These are phyloP conservation scores for Xylariaceae sp. DNA, from an alignment of 2,329 filamentous ascomycete species.

Conservation along the genomic window DNA sequence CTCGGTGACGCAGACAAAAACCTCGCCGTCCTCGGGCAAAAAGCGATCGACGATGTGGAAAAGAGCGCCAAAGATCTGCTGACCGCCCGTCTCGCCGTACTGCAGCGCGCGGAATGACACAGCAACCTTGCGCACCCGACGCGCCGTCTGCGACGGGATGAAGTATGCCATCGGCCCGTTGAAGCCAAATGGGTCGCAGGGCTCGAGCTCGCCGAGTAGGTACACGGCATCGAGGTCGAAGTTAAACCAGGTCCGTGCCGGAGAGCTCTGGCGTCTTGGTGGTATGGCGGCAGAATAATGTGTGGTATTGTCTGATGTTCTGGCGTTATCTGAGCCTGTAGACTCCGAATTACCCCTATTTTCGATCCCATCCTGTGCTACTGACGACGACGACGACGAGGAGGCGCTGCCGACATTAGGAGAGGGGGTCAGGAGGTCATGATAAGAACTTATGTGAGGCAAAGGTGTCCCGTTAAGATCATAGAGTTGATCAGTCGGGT, in stretches of 20 bases:
- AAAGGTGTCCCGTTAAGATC: background rate
- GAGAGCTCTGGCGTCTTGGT: slow-evolving; percentile 29
- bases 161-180: slow-evolving; percentile 47
- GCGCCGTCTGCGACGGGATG: slow-evolving; percentile 35
- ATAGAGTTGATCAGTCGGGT: background rate
- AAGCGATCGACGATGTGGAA: slow-evolving; percentile 47
- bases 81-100: slow-evolving; percentile 38
- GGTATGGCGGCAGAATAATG: background rate
- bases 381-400: background rate
- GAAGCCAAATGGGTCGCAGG: slow-evolving; percentile 42
- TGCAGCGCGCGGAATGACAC: slow-evolving; percentile 42
- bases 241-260: slow-evolving; percentile 44
- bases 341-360: background rate
- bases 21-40: slow-evolving; percentile 24
- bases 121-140: slow-evolving; percentile 40
- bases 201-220: slow-evolving; percentile 45
- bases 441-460: slow-evolving; percentile 12
- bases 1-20: slow-evolving; percentile 40
- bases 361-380: background rate
- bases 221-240: slow-evolving; percentile 43
- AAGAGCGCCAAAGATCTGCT: slow-evolving; percentile 43
- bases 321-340: background rate
- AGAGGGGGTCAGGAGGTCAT: slow-evolving; percentile 10
- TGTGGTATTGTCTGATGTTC: background rate
- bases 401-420: background rate